Percentiles rank a stretch among this genome's conserved stretches.
These are phyloP conservation scores for Oryza officinalis DNA, from an alignment of 176 grass and related monocot genomes.

Conservation along the genomic window DNA sequence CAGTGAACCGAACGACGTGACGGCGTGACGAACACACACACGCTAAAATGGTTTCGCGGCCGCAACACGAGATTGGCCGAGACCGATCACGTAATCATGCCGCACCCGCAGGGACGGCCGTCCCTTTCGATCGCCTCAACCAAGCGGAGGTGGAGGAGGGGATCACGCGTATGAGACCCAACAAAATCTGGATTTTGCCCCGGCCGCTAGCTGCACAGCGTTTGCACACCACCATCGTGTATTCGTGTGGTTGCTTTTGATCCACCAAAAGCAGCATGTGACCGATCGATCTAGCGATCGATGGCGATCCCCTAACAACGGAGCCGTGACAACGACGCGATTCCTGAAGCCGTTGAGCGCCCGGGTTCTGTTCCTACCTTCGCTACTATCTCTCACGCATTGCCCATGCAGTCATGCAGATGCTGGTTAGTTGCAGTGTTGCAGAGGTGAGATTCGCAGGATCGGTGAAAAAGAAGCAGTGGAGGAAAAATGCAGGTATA, in stretches of 20 bases:
- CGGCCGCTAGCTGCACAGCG: neutral
- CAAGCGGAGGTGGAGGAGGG: no score
- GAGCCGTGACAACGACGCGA: slow-evolving; percentile 33
- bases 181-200: neutral
- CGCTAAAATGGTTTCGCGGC: slow-evolving; percentile 12
- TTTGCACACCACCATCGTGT: neutral
- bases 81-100: slow-evolving; percentile 9
- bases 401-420: slow-evolving; percentile 39
- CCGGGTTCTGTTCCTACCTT: neutral
- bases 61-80: neutral
- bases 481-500: neutral
- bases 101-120: neutral
- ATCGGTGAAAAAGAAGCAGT: slow-evolving; percentile 5
- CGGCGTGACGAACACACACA: neutral
- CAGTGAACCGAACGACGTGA: slow-evolving; percentile 30
- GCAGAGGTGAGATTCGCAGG: slow-evolving; percentile 38
- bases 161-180: neutral
- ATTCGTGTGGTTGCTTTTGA: slow-evolving; percentile 18
- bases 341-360: slow-evolving; percentile 8
- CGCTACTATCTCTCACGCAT: neutral
- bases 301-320: slow-evolving; percentile 45
- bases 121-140: slow-evolving; percentile 15
- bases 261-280: slow-evolving; percentile 48
- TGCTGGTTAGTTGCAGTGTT: slow-evolving; percentile 10
- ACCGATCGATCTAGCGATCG: slow-evolving; percentile 48